These are phyloP conservation scores for Garcia nutans DNA, from an alignment of 345 rosid species.

Conservation along the genomic window DNA sequence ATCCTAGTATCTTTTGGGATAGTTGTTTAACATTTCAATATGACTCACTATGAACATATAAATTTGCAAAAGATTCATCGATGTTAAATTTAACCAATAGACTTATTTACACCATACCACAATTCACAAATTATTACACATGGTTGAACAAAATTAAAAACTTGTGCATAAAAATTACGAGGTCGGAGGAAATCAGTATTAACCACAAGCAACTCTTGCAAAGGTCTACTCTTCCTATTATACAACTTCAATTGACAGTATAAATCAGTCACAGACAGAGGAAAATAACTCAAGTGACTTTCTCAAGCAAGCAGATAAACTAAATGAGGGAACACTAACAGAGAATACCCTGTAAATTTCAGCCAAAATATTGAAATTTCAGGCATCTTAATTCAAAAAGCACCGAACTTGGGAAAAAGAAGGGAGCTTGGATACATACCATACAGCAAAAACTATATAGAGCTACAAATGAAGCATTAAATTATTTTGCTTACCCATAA, in stretches of 20 bases:
- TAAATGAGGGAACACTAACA: not conserved
- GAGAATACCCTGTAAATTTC: not conserved
- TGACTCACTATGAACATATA: not conserved
- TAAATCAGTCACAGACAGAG: not conserved
- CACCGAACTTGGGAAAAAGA: not conserved
- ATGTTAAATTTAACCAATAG: too few species aligned
- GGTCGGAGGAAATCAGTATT: too few species aligned
- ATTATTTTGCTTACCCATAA: slow-evolving; percentile 61
- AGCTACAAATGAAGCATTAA: not conserved
- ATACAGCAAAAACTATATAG: not conserved
- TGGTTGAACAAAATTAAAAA: not conserved
- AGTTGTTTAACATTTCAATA: too few species aligned
- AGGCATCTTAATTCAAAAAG: not conserved
- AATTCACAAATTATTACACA: not conserved
- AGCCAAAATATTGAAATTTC: not conserved
- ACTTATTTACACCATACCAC: too few species aligned
- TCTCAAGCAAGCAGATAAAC: not conserved
- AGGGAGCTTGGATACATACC: not conserved
- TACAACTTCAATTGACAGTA: not conserved
- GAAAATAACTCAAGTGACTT: not conserved
- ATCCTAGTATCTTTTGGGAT: too few species aligned
- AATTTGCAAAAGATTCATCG: not conserved
- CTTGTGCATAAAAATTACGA: not conserved
- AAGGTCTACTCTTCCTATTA: too few species aligned
- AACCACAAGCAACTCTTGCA: too few species aligned